Evolutionary conservation across 2,329 filamentous ascomycete genomes (phyloP).

Genomic region (Aspergillus eucalypticola): DNA sequence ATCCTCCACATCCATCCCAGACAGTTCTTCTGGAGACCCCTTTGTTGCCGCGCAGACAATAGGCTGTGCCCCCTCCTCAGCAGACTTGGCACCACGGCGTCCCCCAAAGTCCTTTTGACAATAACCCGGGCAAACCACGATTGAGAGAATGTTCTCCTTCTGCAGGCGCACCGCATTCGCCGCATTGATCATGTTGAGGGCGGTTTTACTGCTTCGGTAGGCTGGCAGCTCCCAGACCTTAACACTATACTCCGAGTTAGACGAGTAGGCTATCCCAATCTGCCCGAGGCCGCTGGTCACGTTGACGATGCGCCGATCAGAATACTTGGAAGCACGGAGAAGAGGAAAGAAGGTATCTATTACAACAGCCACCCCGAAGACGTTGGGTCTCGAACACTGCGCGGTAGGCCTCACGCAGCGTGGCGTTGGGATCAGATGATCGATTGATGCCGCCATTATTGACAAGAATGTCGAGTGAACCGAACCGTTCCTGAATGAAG

Average conservation of each 20-base stretch:
- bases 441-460: background rate
- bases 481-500: background rate
- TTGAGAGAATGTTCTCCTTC: background rate
- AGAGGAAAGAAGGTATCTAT: conserved; percentile 7
- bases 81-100: background rate
- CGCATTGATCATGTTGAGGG: conserved; percentile 11
- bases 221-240: conserved; percentile 2
- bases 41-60: background rate
- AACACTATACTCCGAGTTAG: conserved; percentile 1
- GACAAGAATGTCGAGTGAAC: background rate
- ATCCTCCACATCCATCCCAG: background rate
- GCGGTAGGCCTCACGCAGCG: conserved; percentile 3
- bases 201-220: conserved; percentile 9
- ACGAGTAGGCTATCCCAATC: conserved; percentile 5
- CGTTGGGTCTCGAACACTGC: conserved; percentile 9
- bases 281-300: conserved; percentile 10
- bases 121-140: background rate
- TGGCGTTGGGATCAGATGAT: background rate
- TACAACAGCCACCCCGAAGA: conserved; percentile 5
- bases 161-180: background rate
- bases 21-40: background rate
- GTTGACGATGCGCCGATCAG: conserved; percentile 10
- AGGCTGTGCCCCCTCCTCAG: background rate
- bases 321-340: conserved; percentile 3
- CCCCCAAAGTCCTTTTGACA: background rate